phyloP scores from a whole-genome alignment of 2,329 filamentous ascomycete genomes.

The Neofusicoccum parvum region DNA sequence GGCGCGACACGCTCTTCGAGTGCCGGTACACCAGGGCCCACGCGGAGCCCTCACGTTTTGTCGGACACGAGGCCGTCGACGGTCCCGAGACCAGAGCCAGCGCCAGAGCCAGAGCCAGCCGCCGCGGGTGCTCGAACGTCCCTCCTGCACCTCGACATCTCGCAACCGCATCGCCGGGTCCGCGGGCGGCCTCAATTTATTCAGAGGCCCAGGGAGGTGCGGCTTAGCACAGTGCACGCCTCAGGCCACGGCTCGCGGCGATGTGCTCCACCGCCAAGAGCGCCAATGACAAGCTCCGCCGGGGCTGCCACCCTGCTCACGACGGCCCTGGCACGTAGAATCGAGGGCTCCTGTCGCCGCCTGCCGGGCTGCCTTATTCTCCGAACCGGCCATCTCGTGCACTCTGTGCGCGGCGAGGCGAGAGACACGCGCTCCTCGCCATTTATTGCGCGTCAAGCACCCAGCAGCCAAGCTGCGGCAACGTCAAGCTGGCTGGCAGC shows the following conservation, averaged over 20 bases:
- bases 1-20: slow-evolving; percentile 7
- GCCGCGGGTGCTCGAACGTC: not conserved
- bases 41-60: slow-evolving; percentile 17
- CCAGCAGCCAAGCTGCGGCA: not conserved
- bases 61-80: slow-evolving; percentile 18
- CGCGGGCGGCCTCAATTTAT: slow-evolving; percentile 1
- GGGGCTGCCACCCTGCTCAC: not conserved
- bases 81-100: slow-evolving; percentile 14
- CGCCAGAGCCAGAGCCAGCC: slow-evolving; percentile 5
- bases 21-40: slow-evolving; percentile 17
- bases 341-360: not conserved
- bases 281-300: slow-evolving; percentile 3
- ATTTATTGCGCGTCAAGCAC: not conserved
- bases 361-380: slow-evolving; percentile 5
- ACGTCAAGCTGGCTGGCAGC: not conserved
- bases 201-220: not conserved
- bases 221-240: not conserved
- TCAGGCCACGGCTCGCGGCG: not conserved
- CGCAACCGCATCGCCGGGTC: slow-evolving; percentile 14
- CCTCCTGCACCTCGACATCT: slow-evolving; percentile 8
- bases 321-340: not conserved
- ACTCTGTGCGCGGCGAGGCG: not conserved
- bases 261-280: not conserved
- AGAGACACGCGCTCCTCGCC: not conserved
- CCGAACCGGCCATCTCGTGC: not conserved